These are phyloP conservation scores for Syzygium syzygioides DNA, from an alignment of 441 rosid genomes.

Conservation along the genomic window DNA sequence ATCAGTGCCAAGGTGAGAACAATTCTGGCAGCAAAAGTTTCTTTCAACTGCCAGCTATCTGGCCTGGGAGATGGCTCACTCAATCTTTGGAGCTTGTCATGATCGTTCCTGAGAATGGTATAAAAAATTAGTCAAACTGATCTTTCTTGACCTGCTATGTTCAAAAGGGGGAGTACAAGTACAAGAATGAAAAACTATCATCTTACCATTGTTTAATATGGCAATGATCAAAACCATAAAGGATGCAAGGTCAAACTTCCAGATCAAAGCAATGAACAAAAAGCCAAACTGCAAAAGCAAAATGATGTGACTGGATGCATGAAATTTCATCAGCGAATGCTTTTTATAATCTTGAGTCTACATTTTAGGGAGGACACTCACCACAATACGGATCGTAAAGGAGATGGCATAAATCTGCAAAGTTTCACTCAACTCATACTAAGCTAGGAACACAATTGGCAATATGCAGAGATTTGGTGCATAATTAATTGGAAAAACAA, in stretches of 20 bases:
- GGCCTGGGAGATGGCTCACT: constrained; percentile 87
- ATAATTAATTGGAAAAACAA: too few relatives aligned
- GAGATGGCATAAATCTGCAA: not conserved
- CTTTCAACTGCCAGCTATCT: constrained; percentile 85
- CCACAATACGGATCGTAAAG: constrained; percentile 56
- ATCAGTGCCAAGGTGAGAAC: constrained; percentile 82
- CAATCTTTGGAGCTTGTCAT: constrained; percentile 90
- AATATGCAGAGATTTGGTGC: too few relatives aligned
- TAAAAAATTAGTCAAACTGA: not conserved
- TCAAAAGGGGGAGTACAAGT: not conserved
- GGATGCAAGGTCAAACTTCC: constrained; percentile 81
- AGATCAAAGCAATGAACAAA: constrained; percentile 76
- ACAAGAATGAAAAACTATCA: not conserved
- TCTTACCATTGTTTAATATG: constrained; percentile 79
- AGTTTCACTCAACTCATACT: too few relatives aligned
- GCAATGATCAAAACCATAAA: constrained; percentile 92
- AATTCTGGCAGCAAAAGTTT: constrained; percentile 68
- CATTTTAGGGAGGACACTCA: constrained; percentile 22
- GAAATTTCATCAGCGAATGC: not conserved
- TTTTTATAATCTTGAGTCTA: not conserved
- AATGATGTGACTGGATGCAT: not conserved
- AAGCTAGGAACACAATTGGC: too few relatives aligned
- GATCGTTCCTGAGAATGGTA: constrained; percentile 53
- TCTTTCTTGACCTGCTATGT: not conserved
- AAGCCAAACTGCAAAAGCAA: constrained; percentile 67